Conservation (phyloP, 2,329 filamentous ascomycete species). For the Lecanicillium sp. region DNA sequence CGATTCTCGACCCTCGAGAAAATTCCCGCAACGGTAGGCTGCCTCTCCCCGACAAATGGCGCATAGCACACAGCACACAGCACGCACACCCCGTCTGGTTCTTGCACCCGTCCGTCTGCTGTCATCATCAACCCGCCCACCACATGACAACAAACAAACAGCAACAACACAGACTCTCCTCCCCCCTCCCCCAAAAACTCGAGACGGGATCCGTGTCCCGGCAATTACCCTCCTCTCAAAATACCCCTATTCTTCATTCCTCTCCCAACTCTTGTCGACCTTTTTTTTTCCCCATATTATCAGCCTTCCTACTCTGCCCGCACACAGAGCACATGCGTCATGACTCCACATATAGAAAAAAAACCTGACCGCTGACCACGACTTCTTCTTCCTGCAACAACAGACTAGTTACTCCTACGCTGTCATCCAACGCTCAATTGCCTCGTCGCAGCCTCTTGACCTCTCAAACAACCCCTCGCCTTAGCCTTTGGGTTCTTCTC, state of each 20-base stretch:
- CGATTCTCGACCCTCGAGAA: neutral
- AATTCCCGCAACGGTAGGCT: conserved; percentile 13
- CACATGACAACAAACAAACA: too few species aligned
- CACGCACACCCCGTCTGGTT: too few species aligned
- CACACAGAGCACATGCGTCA: conserved; percentile 4
- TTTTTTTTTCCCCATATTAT: neutral
- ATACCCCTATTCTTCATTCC: neutral
- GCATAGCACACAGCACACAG: too few species aligned
- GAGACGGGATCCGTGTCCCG: too few species aligned
- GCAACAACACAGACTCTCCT: too few species aligned
- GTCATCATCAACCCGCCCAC: too few species aligned
- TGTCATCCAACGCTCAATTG: neutral
- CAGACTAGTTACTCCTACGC: neutral
- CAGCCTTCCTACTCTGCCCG: neutral
- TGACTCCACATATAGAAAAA: conserved; percentile 11
- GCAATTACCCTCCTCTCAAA: too few species aligned
- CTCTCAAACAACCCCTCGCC: conserved; percentile 8
- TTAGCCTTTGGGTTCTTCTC: conserved; percentile 57
- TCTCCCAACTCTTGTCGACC: neutral
- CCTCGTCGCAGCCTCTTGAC: conserved; percentile 1
- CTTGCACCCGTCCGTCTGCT: too few species aligned
- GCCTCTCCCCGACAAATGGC: conserved; percentile 3
- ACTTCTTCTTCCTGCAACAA: conserved; percentile 3
- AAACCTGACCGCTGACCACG: conserved; percentile 15
- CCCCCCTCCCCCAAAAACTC: too few species aligned